phyloP scores from a whole-genome alignment of 2,329 filamentous ascomycete species.

The Cordyceps fumosorosea region DNA sequence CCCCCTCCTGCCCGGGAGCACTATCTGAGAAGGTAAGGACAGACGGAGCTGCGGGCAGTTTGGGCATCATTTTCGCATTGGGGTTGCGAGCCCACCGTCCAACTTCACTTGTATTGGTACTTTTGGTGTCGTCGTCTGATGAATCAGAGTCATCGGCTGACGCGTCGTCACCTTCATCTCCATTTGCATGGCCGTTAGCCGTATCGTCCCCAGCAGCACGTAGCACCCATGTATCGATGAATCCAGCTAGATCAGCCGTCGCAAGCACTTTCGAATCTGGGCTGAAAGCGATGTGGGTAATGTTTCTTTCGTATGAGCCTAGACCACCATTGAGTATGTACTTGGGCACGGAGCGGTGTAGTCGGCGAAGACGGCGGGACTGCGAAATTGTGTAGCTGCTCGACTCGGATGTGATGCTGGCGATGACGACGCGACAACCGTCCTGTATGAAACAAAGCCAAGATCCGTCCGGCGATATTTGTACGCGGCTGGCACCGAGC shows the following conservation, averaged over 20 bases:
- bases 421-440: conserved; percentile 51
- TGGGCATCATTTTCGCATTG: conserved; percentile 60
- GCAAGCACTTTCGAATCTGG: conserved; percentile 73
- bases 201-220: conserved; percentile 32
- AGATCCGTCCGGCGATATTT: conserved; percentile 61
- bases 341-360: conserved; percentile 48
- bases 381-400: conserved; percentile 24
- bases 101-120: conserved; percentile 33
- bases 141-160: conserved; percentile 33
- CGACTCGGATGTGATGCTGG: conserved; percentile 20
- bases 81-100: conserved; percentile 73
- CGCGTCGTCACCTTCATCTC: conserved; percentile 27
- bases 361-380: conserved; percentile 43
- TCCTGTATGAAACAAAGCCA: conserved; percentile 63
- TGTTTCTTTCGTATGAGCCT: conserved; percentile 68
- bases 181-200: conserved; percentile 26
- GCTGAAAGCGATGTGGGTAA: conserved; percentile 72
- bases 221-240: conserved; percentile 79
- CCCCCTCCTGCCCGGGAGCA: conserved; percentile 27
- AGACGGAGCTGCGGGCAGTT: conserved; percentile 57
- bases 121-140: conserved; percentile 39
- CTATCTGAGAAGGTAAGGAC: conserved; percentile 61
- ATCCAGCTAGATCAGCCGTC: conserved; percentile 74
- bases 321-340: conserved; percentile 57
- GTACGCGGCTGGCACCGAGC: conserved; percentile 61